Base-by-base conservation (phyloP, 2,329 filamentous ascomycete genomes). In the Pyrenophora graminea region DNA sequence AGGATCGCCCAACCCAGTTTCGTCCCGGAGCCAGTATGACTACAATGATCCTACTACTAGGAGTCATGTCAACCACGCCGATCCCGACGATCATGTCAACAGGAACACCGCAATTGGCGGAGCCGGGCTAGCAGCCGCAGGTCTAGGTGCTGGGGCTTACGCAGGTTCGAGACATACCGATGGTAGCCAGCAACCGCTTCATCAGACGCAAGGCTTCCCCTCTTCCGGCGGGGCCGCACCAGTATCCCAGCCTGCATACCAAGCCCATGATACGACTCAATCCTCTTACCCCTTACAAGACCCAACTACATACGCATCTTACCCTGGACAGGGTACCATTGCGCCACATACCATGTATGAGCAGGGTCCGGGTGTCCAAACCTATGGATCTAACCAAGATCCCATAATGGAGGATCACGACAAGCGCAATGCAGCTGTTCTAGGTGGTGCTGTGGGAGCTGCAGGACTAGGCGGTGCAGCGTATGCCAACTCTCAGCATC, bases 401-500 rank as follows among this genome's bases (percentile, higher is more conserved):
- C 58, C 61, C 3, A 10, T 21, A 3, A 23, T 64, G 1, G 46
- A 64, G 21, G 56, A 61, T 10, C 61, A 72, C 41, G 43, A 63
- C 9, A 68, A 63, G 43, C 63, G 65, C 17, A 60, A 72, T 32
- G 58, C 64, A 3, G 63, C 67, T 3, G 45, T 64, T 18, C 54
- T 61, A 4, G 61, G 62, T 17, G 61, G 59, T 7, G 61, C 58
- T 27, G 65, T 51, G 19, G 61, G 57, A 30, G 61, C 45, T 10
- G 67, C 59, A 9, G 68, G 62, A 13, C 58, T 57, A 10, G 64
- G 56, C 3, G 69, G 65, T n/a, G 68, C 62, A 12, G 62, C 61
- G 8, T 66, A 71, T 42, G 65, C 59, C 3, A 55, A 64, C 40
- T 63, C 62, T 6, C 64, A 72, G 39, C 61, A 68, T 13, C 42